phyloP scores from a whole-genome alignment of 768 basidiomycete genomes.

The Leccinum variicolor region DNA sequence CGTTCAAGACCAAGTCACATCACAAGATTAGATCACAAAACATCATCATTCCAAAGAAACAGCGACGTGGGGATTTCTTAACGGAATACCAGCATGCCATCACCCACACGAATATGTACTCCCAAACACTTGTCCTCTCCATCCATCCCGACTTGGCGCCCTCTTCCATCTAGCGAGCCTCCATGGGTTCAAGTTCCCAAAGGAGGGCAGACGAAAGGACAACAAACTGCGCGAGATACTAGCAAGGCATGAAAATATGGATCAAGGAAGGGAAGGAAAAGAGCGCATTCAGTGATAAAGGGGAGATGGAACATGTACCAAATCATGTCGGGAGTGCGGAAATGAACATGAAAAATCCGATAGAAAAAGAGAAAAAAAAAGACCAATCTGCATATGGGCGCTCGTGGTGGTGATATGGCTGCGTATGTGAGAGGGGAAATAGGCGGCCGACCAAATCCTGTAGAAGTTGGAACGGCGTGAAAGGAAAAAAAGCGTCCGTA shows the following conservation, averaged over 20 bases:
- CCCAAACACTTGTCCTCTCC: conserved; percentile 5
- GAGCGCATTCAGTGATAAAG: conserved; percentile 21
- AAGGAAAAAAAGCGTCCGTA: conserved; percentile 78
- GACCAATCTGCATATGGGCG: conserved; percentile 34
- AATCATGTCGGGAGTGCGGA: conserved; percentile 12
- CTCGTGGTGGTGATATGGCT: conserved; percentile 23
- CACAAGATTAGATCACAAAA: not conserved
- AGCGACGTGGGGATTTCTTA: not conserved
- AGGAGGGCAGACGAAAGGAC: conserved; percentile 69
- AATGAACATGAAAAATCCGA: conserved; percentile 28
- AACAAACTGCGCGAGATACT: conserved; percentile 41
- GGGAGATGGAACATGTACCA: conserved; percentile 22
- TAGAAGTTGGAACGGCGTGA: conserved; percentile 38
- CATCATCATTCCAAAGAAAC: not conserved
- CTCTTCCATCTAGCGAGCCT: conserved; percentile 70
- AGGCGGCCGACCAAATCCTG: conserved; percentile 28
- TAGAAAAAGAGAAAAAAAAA: conserved; percentile 6
- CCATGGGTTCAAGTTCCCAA: conserved; percentile 33
- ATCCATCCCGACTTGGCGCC: conserved; percentile 44
- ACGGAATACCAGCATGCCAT: not conserved
- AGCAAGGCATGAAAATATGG: conserved; percentile 24
- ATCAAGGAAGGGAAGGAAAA: conserved; percentile 14
- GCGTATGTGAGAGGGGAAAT: conserved; percentile 25
- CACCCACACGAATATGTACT: not conserved
- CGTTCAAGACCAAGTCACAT: not conserved